Conservation (phyloP, 1,284 basidiomycete species). For the Peniophora sp. region DNA sequence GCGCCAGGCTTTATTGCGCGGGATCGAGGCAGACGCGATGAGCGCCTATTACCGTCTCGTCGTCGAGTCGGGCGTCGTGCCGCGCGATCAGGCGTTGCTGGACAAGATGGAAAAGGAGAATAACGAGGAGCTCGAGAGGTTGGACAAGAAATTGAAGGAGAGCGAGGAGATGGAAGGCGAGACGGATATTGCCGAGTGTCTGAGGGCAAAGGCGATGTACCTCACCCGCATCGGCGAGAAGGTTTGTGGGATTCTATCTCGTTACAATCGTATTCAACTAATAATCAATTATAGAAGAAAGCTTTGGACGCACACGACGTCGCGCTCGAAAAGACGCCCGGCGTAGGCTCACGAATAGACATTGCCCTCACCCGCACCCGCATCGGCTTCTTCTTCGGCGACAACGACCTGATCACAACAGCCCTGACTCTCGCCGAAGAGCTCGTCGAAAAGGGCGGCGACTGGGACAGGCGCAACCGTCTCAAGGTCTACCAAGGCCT, state of each 20-base stretch:
- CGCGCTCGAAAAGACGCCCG: conserved; percentile 89
- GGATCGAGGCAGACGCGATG: conserved; percentile 88
- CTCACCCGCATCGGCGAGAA: conserved; percentile 90
- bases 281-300: conserved; percentile 42
- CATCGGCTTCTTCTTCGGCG: conserved; percentile 88
- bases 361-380: conserved; percentile 85
- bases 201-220: conserved; percentile 83
- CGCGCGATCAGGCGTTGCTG: conserved; percentile 54
- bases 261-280: too few species aligned
- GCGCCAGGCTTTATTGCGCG: conserved; percentile 58
- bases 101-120: conserved; percentile 72
- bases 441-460: conserved; percentile 93
- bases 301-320: conserved; percentile 77
- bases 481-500: conserved; percentile 94
- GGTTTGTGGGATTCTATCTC: conserved; percentile 35
- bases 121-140: conserved; percentile 62
- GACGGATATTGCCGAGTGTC: conserved; percentile 84
- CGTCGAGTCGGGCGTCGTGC: conserved; percentile 37
- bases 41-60: conserved; percentile 68
- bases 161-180: conserved; percentile 92
- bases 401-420: conserved; percentile 66
- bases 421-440: conserved; percentile 80
- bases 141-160: conserved; percentile 78
- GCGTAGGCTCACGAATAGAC: conserved; percentile 90
- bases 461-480: conserved; percentile 96